Base-by-base conservation (phyloP, 2,329 filamentous ascomycete species). In the Chrysosporium queenslandicum region DNA sequence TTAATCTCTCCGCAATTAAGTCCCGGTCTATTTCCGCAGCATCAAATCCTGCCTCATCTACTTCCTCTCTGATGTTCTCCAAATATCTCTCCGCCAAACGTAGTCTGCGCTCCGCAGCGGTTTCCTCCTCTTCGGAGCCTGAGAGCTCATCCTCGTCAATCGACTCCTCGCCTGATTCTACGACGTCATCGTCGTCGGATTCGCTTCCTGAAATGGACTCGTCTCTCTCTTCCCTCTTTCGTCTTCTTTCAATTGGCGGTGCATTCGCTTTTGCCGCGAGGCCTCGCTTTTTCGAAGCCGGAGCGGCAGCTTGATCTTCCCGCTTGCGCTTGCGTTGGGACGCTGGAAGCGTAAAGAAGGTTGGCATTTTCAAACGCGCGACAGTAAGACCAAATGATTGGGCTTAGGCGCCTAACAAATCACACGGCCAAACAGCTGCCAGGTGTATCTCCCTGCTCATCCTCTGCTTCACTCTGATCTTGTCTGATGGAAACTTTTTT, bases 1-100 rank as follows among this genome's bases (percentile, higher is more conserved):
- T 83, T 61, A 98, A 74, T 60, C 90, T 77, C 68, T 94, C 87
- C 39, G 91, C 89, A 62, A 98, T 90, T 61, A 96, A 73, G 65
- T 98, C 92, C 54, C 85, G 79, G 71, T 97, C 92, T 54, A 98
- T 86, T 50, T 97, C 87, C 60, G 85, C 89, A 6, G 92, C 92
- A 70, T 98, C 89, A 64, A 97, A 98, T 36, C 89, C 92, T 50
- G 78, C 78, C 58, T 88, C 85, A 60, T 94, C 85, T 53, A 88
- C 82, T 59, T 95, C 86, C 62, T 86, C 79, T 62, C 85, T 82
- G 56, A 96, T 82, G 65, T 94, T 95, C 51, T 95, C 85, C 51
- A 98, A 78, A 67, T 98, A 97, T 62, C 87, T 82, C 71, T 97
- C 88, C 27, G 92, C 92, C 25, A 98, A 78, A 58, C 87, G 82